Evolutionary conservation across 768 basidiomycete species (phyloP).

Genomic region (Stropharia rugosoannulata): DNA sequence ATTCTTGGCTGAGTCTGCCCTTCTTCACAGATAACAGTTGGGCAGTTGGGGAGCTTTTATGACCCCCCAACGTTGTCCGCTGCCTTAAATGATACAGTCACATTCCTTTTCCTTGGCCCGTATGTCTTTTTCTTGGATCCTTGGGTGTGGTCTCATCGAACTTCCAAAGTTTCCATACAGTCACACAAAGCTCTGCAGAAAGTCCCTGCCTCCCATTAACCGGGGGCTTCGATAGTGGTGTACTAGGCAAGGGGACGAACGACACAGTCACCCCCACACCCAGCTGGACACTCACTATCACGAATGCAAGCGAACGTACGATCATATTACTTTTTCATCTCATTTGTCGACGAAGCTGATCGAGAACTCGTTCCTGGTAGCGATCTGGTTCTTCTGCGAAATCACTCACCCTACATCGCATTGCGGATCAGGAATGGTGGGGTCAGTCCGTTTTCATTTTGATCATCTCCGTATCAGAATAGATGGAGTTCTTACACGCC

Average conservation of each 20-base stretch:
- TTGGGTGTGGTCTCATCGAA: neutral
- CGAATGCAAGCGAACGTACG: slow-evolving; percentile 20
- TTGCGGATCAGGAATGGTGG: slow-evolving; percentile 8
- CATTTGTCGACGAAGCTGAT: neutral
- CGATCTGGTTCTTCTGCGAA: slow-evolving; percentile 6
- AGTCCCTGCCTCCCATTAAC: slow-evolving; percentile 36
- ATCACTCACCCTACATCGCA: slow-evolving; percentile 7
- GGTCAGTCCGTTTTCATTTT: neutral
- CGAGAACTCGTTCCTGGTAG: neutral
- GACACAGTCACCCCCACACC: slow-evolving; percentile 12
- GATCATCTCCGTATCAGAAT: neutral
- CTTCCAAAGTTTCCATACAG: slow-evolving; percentile 32
- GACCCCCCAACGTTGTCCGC: slow-evolving; percentile 30
- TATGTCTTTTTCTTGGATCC: slow-evolving; percentile 16
- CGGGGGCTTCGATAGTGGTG: slow-evolving; percentile 41
- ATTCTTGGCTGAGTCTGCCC: neutral
- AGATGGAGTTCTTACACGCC: neutral
- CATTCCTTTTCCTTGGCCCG: slow-evolving; percentile 38
- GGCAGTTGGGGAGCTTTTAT: slow-evolving; percentile 36
- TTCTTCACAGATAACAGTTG: slow-evolving; percentile 33
- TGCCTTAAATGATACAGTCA: slow-evolving; percentile 29
- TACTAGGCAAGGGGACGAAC: slow-evolving; percentile 22
- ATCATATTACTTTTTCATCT: slow-evolving; percentile 14
- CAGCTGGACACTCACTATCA: slow-evolving; percentile 34
- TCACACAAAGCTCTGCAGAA: slow-evolving; percentile 36